A percentile compares a stretch with the other conserved stretches of the same genome.
Conservation (phyloP, 148 eudicot genomes). For the Polygonum aviculare region DNA sequence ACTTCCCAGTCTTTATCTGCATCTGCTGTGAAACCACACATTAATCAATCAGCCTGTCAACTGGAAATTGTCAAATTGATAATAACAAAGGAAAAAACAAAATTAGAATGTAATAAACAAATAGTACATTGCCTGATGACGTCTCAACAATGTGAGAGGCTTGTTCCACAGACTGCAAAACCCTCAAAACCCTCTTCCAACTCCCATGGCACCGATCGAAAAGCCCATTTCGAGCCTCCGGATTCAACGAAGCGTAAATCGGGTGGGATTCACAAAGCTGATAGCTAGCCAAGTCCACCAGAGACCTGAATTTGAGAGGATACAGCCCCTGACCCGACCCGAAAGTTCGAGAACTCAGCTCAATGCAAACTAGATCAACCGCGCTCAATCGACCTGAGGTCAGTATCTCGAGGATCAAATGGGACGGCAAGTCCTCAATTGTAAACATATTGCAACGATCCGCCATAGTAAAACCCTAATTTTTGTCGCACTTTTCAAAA, state of each 20-base stretch:
- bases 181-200: slow-evolving; percentile 86
- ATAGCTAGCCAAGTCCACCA: slow-evolving; percentile 75
- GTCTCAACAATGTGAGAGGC: slow-evolving; percentile 68
- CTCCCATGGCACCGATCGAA: slow-evolving; percentile 48
- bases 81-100: not conserved
- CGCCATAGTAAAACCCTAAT: slow-evolving; percentile 31
- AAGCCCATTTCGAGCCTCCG: slow-evolving; percentile 31
- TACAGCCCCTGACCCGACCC: slow-evolving; percentile 42
- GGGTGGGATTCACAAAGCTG: slow-evolving; percentile 57
- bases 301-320: slow-evolving; percentile 45
- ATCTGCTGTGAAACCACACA: slow-evolving; percentile 34
- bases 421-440: slow-evolving; percentile 68
- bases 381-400: slow-evolving; percentile 61
- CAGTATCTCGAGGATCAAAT: slow-evolving; percentile 68
- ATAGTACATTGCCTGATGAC: slow-evolving; percentile 78
- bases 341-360: slow-evolving; percentile 50
- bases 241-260: slow-evolving; percentile 31
- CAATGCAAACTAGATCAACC: slow-evolving; percentile 62
- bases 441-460: slow-evolving; percentile 26
- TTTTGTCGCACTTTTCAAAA: not conserved
- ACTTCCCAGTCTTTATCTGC: slow-evolving; percentile 91
- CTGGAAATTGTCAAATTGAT: not conserved
- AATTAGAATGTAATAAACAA: slow-evolving; percentile 13
- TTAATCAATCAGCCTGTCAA: slow-evolving; percentile 1
- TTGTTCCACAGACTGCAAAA: slow-evolving; percentile 77